Conservation (phyloP, 2,329 filamentous ascomycete species). For the Diaporthe nobilis region DNA sequence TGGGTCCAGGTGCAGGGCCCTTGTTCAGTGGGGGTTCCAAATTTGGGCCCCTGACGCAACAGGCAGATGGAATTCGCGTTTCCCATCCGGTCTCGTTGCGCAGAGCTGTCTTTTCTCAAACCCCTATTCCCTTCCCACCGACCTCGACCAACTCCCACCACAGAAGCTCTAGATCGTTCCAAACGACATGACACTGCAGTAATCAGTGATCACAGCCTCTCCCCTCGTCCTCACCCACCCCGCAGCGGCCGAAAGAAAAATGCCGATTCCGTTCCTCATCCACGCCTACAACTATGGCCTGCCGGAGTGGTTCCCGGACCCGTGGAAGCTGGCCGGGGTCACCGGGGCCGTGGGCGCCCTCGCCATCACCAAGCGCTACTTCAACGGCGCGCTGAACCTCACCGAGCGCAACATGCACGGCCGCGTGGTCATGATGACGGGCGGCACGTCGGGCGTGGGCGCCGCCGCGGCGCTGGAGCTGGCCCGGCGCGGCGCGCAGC, state of each 20-base stretch:
- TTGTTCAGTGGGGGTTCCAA: neutral
- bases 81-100: slow-evolving; percentile 8
- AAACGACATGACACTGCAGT: slow-evolving; percentile 41
- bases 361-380: slow-evolving; percentile 77
- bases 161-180: slow-evolving; percentile 9
- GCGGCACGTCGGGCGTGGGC: slow-evolving; percentile 94
- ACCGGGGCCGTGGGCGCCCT: slow-evolving; percentile 56
- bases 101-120: slow-evolving; percentile 17
- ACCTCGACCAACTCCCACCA: slow-evolving; percentile 23
- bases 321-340: slow-evolving; percentile 58
- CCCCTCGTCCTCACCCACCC: slow-evolving; percentile 24
- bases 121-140: slow-evolving; percentile 30
- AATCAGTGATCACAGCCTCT: slow-evolving; percentile 5
- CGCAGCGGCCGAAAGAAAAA: slow-evolving; percentile 50
- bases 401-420: slow-evolving; percentile 91
- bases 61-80: slow-evolving; percentile 28
- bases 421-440: slow-evolving; percentile 93
- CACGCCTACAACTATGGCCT: slow-evolving; percentile 62
- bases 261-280: slow-evolving; percentile 68
- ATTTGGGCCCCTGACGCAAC: slow-evolving; percentile 39
- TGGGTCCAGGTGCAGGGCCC: slow-evolving; percentile 21
- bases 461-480: slow-evolving; percentile 81
- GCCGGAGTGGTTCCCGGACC: slow-evolving; percentile 63
- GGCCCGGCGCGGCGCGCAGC: slow-evolving; percentile 86
- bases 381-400: slow-evolving; percentile 79